Evolutionary conservation across 805 yeast genomes (phyloP), one percentile per base, ranked within the genome.

Genomic region (Lipomyces kockii): DNA sequence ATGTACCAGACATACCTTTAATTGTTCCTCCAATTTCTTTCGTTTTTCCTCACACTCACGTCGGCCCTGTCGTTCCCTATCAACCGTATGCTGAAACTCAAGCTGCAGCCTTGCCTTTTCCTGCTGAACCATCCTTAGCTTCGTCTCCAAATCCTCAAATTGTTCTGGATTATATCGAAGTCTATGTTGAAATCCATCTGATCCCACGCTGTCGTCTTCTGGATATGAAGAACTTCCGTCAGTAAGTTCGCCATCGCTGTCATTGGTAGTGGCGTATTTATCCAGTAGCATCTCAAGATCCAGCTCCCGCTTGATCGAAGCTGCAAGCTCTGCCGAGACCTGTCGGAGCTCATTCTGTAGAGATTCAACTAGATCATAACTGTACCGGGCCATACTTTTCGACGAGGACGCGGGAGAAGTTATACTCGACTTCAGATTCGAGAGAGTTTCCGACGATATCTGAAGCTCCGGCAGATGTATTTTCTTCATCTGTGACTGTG

Each of bases 291-390:
- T 60, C 65, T 70, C 73, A 25, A 70, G 58, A 22, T 70, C 72
- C 37, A 70, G 52, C 34, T 70, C 73, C 8, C 73, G 67, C 62
- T 70, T 70, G 53, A 70, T 61, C 12, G 73, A 68, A 11, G 54
- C 25, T 4, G 73, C 73, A 22, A 70, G 72, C 34, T 70, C 73
- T 8, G 59, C 53, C 17, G 73, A 63, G 34, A 70, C 73, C 5
- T 39, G 59, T 43, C 58, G 60, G 51, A 70, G 62, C 60, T 70
- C 73, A 17, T 54, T 27, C 57, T 69, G 67, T 14, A 69, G 63
- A 14, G 52, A 46, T 11, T 58, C 64, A 53, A 68, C 66, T 2
- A 68, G 65, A 9, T 69, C 64, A 34, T 57, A 61, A 54, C 60
- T 67, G 25, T 58, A 62, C 52, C 46, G 46, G 25, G 69, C 66